Percentiles rank a stretch among this genome's conserved stretches.
Evolutionary conservation across 805 yeast genomes (phyloP).

Genomic region (Yarrowia keelungensis): DNA sequence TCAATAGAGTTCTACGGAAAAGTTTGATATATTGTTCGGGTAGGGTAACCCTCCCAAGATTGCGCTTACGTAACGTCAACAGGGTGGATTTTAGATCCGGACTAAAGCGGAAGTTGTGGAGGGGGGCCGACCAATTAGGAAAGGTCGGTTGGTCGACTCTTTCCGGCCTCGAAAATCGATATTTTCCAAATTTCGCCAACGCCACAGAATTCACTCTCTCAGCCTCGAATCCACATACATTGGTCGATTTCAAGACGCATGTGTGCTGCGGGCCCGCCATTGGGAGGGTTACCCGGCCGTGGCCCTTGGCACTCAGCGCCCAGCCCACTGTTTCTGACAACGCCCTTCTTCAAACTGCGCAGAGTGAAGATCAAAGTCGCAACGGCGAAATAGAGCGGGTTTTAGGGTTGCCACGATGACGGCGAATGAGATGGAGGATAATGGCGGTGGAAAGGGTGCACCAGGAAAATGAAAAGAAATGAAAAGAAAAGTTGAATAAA

Average conservation of each 20-base stretch:
- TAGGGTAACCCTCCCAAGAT: slow-evolving; percentile 32
- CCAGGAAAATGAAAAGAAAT: too few relatives aligned
- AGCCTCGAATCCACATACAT: slow-evolving; percentile 2
- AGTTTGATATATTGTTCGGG: slow-evolving; percentile 22
- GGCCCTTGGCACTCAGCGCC: neutral
- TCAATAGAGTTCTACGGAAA: slow-evolving; percentile 25
- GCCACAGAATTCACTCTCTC: slow-evolving; percentile 2
- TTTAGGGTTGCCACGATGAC: slow-evolving; percentile 6
- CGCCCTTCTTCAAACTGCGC: too few relatives aligned
- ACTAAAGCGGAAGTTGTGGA: slow-evolving; percentile 5
- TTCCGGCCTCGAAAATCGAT: too few relatives aligned
- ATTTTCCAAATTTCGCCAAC: neutral
- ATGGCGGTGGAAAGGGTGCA: too few relatives aligned
- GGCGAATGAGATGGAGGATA: too few relatives aligned
- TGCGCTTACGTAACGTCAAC: slow-evolving; percentile 25
- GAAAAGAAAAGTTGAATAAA: too few relatives aligned
- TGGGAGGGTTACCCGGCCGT: slow-evolving; percentile 19
- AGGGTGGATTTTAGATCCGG: neutral
- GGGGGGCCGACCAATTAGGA: neutral
- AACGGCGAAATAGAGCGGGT: slow-evolving; percentile 2
- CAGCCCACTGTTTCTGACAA: slow-evolving; percentile 5
- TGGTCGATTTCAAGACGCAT: slow-evolving; percentile 21
- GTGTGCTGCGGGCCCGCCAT: slow-evolving; percentile 18
- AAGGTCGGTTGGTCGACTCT: too few relatives aligned
- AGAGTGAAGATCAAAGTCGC: too few relatives aligned